Percentiles rank a stretch among this genome's conserved stretches.
These are phyloP conservation scores for Thelonectria discophora DNA, from an alignment of 2,329 filamentous ascomycete genomes.

Conservation along the genomic window DNA sequence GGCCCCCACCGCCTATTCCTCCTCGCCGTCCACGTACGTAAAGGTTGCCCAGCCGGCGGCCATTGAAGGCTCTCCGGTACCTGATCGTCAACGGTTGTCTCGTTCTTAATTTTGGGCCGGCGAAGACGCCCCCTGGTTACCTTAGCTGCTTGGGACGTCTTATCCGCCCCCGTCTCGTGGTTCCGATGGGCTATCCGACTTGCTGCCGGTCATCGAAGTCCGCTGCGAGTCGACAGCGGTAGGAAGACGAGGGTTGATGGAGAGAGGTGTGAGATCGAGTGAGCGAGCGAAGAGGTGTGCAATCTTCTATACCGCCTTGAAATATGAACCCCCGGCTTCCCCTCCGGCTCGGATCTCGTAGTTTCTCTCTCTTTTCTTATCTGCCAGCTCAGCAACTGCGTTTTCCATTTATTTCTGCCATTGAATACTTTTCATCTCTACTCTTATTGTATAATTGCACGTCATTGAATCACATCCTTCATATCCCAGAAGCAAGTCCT, in stretches of 20 bases:
- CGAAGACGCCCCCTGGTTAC: constrained; percentile 6
- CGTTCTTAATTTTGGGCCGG: constrained; percentile 12
- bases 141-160: constrained; percentile 5
- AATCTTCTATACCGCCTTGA: constrained; percentile 8
- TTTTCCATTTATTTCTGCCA: background rate
- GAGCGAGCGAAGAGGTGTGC: background rate
- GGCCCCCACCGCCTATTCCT: constrained; percentile 15
- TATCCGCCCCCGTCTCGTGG: constrained; percentile 17
- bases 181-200: constrained; percentile 18
- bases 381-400: background rate
- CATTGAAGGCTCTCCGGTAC: constrained; percentile 38
- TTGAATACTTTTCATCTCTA: background rate
- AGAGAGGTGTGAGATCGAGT: background rate
- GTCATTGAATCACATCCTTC: background rate
- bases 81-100: constrained; percentile 37
- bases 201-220: constrained; percentile 20
- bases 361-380: background rate
- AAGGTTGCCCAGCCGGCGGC: constrained; percentile 15
- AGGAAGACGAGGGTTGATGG: background rate
- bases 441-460: constrained; percentile 12
- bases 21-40: background rate
- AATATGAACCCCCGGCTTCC: constrained; percentile 14
- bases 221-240: background rate
- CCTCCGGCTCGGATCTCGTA: background rate
- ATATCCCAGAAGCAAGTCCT: constrained; percentile 1